Conservation (phyloP, 495 filamentous ascomycete genomes). For the Neurospora sublineolata region DNA sequence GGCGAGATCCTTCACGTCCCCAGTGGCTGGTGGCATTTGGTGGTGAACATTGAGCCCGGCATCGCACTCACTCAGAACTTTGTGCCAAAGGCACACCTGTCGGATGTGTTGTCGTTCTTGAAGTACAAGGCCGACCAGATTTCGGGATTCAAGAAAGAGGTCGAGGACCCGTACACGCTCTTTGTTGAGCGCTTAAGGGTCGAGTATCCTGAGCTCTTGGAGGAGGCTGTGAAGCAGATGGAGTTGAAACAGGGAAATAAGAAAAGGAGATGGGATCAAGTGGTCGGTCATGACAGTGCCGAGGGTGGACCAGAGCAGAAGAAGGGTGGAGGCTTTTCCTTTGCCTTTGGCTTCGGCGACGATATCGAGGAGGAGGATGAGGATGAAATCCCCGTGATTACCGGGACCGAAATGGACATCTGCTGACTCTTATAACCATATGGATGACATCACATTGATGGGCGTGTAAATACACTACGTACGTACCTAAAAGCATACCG, state of each 20-base stretch:
- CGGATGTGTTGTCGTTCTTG: conserved; percentile 69
- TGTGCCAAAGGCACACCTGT: conserved; percentile 65
- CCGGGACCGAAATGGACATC: neutral
- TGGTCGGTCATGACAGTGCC: conserved; percentile 41
- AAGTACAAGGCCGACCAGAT: conserved; percentile 73
- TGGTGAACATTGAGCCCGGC: conserved; percentile 73
- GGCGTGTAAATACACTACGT: neutral
- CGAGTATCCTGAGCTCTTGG: conserved; percentile 52
- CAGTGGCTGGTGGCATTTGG: conserved; percentile 90
- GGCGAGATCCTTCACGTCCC: conserved; percentile 94
- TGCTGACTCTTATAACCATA: neutral
- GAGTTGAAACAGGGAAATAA: conserved; percentile 48
- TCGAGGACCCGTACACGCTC: conserved; percentile 60
- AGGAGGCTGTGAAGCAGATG: conserved; percentile 51
- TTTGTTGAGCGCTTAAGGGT: conserved; percentile 63
- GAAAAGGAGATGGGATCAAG: conserved; percentile 80
- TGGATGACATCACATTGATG: neutral
- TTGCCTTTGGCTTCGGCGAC: conserved; percentile 63
- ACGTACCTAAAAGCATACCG: neutral
- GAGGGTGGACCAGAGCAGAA: conserved; percentile 24
- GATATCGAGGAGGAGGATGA: conserved; percentile 33
- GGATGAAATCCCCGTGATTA: conserved; percentile 24
- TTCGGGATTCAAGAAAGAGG: conserved; percentile 68
- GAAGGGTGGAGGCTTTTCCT: conserved; percentile 57
- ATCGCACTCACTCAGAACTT: conserved; percentile 97